Evolutionary conservation across 805 yeast species (phyloP).

Genomic region (Saturnispora sanitii): DNA sequence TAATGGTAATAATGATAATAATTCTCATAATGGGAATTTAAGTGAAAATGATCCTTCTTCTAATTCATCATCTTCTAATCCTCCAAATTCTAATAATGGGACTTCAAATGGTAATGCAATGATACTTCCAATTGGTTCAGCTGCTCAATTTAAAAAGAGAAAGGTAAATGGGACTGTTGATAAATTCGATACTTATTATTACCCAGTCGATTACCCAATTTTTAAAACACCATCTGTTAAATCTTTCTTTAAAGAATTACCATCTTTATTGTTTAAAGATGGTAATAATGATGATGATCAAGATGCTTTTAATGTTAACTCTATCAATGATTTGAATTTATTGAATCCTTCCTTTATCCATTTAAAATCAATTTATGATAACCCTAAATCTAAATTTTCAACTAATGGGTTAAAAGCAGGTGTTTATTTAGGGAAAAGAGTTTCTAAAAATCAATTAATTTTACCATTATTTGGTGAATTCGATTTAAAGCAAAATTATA

Average conservation of each 20-base stretch:
- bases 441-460: constrained; percentile 42
- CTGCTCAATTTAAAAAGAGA: constrained; percentile 20
- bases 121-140: no score
- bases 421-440: no score
- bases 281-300: constrained; percentile 19
- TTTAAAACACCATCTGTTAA: constrained; percentile 31
- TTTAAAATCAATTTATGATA: constrained; percentile 52
- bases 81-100: background rate
- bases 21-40: no score
- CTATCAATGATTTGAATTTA: constrained; percentile 18
- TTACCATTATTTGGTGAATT: constrained; percentile 67
- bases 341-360: constrained; percentile 10
- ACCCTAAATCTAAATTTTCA: constrained; percentile 45
- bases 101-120: no score
- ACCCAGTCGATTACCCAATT: constrained; percentile 36
- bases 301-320: constrained; percentile 15
- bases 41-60: no score
- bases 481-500: constrained; percentile 54
- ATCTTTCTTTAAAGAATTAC: constrained; percentile 21
- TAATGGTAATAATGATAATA: background rate
- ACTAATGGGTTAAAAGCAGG: no score
- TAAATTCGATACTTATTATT: constrained; percentile 44
- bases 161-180: constrained; percentile 35
- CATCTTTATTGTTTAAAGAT: constrained; percentile 15
- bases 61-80: no score